Evolutionary conservation across 2,329 filamentous ascomycete genomes (phyloP).

Genomic region (Pyrenochaeta sp.): DNA sequence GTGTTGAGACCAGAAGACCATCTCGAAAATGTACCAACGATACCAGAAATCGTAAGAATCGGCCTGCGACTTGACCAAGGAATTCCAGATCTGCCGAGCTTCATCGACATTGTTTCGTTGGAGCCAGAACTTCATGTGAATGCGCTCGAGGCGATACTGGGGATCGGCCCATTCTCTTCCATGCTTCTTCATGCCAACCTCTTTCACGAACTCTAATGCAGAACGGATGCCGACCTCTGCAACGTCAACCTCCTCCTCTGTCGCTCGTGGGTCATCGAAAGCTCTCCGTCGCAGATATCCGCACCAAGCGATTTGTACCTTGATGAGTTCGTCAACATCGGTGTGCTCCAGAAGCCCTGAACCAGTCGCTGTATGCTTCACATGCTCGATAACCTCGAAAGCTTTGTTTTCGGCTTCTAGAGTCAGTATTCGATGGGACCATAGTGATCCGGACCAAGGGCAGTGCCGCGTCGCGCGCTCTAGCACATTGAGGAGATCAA

Average conservation of each 20-base stretch:
- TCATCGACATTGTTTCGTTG: slow-evolving; percentile 80
- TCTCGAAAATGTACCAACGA: slow-evolving; percentile 90
- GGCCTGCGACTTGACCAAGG: slow-evolving; percentile 72
- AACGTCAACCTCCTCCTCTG: slow-evolving; percentile 81
- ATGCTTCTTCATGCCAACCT: slow-evolving; percentile 79
- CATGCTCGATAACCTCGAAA: slow-evolving; percentile 83
- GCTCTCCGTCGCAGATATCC: slow-evolving; percentile 89
- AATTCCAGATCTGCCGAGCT: slow-evolving; percentile 80
- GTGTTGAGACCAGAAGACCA: slow-evolving; percentile 72
- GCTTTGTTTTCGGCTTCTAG: slow-evolving; percentile 80
- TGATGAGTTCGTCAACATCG: slow-evolving; percentile 86
- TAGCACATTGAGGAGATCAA: slow-evolving; percentile 72
- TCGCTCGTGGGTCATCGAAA: slow-evolving; percentile 73
- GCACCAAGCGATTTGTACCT: slow-evolving; percentile 94
- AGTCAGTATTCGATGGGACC: slow-evolving; percentile 87
- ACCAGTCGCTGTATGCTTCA: slow-evolving; percentile 92
- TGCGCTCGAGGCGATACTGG: slow-evolving; percentile 85
- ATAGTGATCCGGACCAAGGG: slow-evolving; percentile 89
- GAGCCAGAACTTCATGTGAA: slow-evolving; percentile 89
- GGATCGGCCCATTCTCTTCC: slow-evolving; percentile 82
- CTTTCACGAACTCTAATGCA: slow-evolving; percentile 83
- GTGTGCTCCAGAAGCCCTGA: slow-evolving; percentile 84
- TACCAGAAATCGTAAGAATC: slow-evolving; percentile 94
- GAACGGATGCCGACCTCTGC: slow-evolving; percentile 89
- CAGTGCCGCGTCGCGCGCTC: slow-evolving; percentile 88